A percentile compares a stretch with the other conserved stretches of the same genome.
phyloP scores from a whole-genome alignment of 2,329 filamentous ascomycete species.

The Teratosphaeria zuluensis region DNA sequence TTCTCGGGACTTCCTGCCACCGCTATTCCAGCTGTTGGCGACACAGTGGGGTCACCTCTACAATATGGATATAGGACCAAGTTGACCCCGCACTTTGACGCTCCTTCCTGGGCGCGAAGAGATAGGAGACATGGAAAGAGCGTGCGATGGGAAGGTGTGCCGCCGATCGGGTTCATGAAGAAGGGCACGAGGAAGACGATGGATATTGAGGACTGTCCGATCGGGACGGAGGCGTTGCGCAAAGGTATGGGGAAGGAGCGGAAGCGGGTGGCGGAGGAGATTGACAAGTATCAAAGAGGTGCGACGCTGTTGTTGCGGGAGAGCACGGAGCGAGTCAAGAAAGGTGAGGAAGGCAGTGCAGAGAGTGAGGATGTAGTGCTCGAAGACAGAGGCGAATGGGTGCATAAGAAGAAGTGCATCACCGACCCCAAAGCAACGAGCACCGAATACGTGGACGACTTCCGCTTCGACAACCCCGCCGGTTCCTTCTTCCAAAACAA shows the following conservation, averaged over 20 bases:
- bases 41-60: constrained; percentile 82
- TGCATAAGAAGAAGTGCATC: constrained; percentile 78
- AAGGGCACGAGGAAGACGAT: constrained; percentile 74
- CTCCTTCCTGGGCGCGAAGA: constrained; percentile 48
- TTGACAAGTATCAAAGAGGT: constrained; percentile 63
- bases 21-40: constrained; percentile 62
- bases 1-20: constrained; percentile 76
- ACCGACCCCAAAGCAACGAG: constrained; percentile 74
- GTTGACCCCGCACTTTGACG: constrained; percentile 91
- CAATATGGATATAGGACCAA: constrained; percentile 95
- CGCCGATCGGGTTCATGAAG: constrained; percentile 79
- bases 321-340: constrained; percentile 59
- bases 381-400: constrained; percentile 49
- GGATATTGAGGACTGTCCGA: constrained; percentile 96
- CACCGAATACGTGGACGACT: constrained; percentile 79
- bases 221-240: constrained; percentile 78
- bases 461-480: constrained; percentile 80
- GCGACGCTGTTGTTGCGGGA: constrained; percentile 86
- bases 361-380: constrained; percentile 39
- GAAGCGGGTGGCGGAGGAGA: constrained; percentile 61
- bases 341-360: constrained; percentile 25
- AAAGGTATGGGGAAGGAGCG: constrained; percentile 71
- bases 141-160: constrained; percentile 53
- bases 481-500: constrained; percentile 99
- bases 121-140: constrained; percentile 43